Evolutionary conservation across 169 alveolate genomes (phyloP).

Genomic region (Plasmodium falciparum): DNA sequence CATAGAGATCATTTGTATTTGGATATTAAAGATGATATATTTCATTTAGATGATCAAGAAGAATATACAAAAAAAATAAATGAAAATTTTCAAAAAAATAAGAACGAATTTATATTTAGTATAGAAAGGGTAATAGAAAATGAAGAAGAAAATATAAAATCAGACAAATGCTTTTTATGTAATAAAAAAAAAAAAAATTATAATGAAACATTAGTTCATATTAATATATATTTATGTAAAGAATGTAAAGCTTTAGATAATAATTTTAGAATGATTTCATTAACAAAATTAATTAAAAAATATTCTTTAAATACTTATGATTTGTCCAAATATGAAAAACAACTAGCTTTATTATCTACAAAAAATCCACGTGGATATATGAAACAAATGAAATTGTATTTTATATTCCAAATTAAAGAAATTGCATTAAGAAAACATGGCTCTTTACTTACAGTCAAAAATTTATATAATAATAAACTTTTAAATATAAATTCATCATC

Average conservation of each 20-base stretch:
- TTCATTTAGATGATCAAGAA: constrained; percentile 24
- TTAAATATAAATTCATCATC: constrained; percentile 8
- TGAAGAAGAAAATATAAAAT: not conserved
- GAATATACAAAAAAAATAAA: constrained; percentile 37
- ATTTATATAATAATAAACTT: constrained; percentile 25
- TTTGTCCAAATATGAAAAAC: constrained; percentile 44
- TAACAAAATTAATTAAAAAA: constrained; percentile 38
- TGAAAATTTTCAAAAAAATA: constrained; percentile 27
- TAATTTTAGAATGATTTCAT: constrained; percentile 69
- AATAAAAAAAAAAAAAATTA: constrained; percentile 44
- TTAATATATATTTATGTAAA: constrained; percentile 50
- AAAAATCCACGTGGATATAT: constrained; percentile 73
- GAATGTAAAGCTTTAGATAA: constrained; percentile 59
- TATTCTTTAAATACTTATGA: constrained; percentile 52
- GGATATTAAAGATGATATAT: not conserved
- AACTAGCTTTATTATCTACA: constrained; percentile 31
- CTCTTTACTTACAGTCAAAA: constrained; percentile 23
- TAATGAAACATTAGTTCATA: constrained; percentile 24
- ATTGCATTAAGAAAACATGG: constrained; percentile 73
- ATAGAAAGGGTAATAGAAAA: constrained; percentile 23
- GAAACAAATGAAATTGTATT: constrained; percentile 57
- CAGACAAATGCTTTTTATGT: constrained; percentile 47
- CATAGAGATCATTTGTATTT: not conserved
- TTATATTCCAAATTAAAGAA: constrained; percentile 73
- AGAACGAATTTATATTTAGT: constrained; percentile 37